Conservation (phyloP, 345 rosid species). For the Salix arbutifolia region DNA sequence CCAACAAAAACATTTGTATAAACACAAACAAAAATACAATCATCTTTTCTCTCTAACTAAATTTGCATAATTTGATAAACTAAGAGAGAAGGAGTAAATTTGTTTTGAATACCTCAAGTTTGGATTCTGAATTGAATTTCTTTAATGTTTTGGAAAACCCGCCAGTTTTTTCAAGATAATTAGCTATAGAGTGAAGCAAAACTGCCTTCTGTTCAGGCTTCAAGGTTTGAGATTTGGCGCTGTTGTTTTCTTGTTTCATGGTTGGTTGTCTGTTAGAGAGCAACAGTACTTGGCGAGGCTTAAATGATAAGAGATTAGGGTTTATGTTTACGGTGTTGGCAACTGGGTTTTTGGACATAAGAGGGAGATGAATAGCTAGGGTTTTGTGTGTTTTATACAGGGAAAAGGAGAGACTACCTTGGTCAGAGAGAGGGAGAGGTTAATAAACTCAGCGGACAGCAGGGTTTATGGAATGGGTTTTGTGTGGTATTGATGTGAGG, state of each 20-base stretch:
- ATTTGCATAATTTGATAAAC: neutral
- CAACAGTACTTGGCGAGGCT: conserved; percentile 51
- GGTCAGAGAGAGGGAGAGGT: neutral
- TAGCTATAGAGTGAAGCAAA: conserved; percentile 53
- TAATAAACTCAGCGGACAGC: neutral
- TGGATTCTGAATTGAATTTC: conserved; percentile 62
- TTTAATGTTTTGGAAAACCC: conserved; percentile 68
- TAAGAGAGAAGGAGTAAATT: neutral
- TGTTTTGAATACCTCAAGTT: conserved; percentile 38
- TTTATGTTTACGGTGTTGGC: conserved; percentile 13
- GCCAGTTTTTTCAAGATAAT: conserved; percentile 47
- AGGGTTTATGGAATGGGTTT: neutral
- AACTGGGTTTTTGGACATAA: conserved; percentile 23
- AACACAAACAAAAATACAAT: neutral
- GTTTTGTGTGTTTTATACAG: neutral
- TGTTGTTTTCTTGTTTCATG: conserved; percentile 20
- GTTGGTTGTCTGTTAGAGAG: conserved; percentile 21
- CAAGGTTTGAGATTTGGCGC: conserved; percentile 15
- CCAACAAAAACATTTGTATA: neutral
- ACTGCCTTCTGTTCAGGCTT: conserved; percentile 34
- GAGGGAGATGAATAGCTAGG: neutral
- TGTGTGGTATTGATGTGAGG: neutral
- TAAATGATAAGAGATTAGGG: conserved; percentile 39
- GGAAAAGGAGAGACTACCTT: neutral
- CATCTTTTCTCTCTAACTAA: neutral